These are phyloP conservation scores for Eucalyptus erythrocorys DNA, from an alignment of 345 rosid genomes.

Conservation along the genomic window DNA sequence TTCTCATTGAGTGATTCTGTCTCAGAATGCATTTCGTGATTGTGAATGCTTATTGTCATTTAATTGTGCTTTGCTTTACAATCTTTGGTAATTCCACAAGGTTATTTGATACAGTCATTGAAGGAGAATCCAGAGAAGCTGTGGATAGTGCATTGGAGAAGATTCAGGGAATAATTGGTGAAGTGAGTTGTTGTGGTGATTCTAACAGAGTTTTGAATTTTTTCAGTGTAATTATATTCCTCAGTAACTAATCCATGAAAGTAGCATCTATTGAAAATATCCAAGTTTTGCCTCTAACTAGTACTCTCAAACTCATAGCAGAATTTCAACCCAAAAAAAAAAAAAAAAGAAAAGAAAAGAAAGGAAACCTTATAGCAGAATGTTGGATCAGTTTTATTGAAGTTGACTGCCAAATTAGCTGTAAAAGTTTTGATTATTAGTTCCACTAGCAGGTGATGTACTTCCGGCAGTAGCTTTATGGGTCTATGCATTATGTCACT, in stretches of 20 bases:
- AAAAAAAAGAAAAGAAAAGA: no score
- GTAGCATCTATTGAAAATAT: neutral
- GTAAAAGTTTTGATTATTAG: neutral
- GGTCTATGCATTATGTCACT: neutral
- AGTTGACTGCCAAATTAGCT: neutral
- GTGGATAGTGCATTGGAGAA: conserved; percentile 57
- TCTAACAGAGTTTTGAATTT: neutral
- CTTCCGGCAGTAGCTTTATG: neutral
- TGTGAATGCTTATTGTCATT: neutral
- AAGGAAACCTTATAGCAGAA: neutral
- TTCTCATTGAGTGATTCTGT: neutral
- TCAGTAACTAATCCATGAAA: neutral
- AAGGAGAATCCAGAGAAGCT: conserved; percentile 58
- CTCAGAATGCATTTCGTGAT: neutral
- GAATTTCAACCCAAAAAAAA: neutral
- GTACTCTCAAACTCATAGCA: neutral
- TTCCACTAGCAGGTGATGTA: neutral
- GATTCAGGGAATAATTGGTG: conserved; percentile 41
- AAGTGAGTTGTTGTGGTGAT: conserved; percentile 32
- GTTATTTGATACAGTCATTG: conserved; percentile 41
- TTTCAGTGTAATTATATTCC: neutral
- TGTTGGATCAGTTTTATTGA: neutral
- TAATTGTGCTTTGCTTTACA: neutral
- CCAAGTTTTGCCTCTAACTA: neutral
- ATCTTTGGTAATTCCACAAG: neutral